Conservation (phyloP, 306 rosid species). For the Datisca glomerata region DNA sequence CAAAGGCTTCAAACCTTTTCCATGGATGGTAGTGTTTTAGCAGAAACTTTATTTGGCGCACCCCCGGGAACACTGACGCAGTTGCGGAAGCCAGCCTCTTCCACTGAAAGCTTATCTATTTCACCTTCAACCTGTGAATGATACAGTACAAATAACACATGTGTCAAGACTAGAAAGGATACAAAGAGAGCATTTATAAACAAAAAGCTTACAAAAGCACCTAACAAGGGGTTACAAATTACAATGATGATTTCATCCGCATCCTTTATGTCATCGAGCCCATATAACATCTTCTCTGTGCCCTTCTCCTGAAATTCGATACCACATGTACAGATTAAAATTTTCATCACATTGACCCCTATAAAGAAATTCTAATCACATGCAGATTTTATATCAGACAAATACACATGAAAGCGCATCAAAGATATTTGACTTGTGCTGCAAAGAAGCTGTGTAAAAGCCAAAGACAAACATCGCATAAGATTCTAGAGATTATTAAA, state of each 20-base stretch:
- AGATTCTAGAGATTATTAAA: too few relatives aligned
- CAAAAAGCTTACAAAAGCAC: neutral
- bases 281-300: constrained; percentile 56
- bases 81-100: constrained; percentile 81
- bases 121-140: constrained; percentile 91
- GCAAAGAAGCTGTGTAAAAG: too few relatives aligned
- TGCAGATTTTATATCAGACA: too few relatives aligned
- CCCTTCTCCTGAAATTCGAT: constrained; percentile 57
- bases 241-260: constrained; percentile 66
- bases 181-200: constrained; percentile 5
- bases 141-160: constrained; percentile 7
- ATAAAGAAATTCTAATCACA: too few relatives aligned
- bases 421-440: neutral
- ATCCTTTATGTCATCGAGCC: constrained; percentile 63
- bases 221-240: constrained; percentile 17
- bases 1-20: constrained; percentile 39
- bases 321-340: constrained; percentile 1
- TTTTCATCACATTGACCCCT: too few relatives aligned
- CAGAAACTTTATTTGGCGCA: constrained; percentile 63
- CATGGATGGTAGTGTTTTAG: constrained; percentile 43
- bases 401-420: neutral
- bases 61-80: constrained; percentile 91
- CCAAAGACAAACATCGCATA: too few relatives aligned
- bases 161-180: neutral
- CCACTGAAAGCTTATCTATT: constrained; percentile 84